A percentile compares a stretch with the other conserved stretches of the same genome.
These are phyloP conservation scores for Metschnikowia matae DNA, from an alignment of 805 yeast genomes.

Conservation along the genomic window DNA sequence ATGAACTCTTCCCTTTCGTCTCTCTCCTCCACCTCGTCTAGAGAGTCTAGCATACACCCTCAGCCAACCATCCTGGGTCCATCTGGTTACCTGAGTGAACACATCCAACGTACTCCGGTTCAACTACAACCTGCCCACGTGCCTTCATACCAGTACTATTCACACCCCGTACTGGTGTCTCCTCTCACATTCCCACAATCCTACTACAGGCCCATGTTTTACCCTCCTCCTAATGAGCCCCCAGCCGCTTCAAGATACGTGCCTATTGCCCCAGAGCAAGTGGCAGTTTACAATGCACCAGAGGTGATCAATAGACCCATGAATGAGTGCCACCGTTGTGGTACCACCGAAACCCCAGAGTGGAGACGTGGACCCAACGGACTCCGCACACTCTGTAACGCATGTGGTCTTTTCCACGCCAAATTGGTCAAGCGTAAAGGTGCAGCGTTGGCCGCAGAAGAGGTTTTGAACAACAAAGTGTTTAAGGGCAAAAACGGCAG, in stretches of 20 bases:
- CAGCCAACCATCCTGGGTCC: not conserved
- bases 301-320: slow-evolving; percentile 20
- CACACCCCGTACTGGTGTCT: slow-evolving; percentile 3
- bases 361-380: slow-evolving; percentile 45
- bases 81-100: not conserved
- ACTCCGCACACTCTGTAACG: slow-evolving; percentile 42
- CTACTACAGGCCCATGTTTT: slow-evolving; percentile 5
- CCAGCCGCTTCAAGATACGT: not conserved
- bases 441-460: slow-evolving; percentile 29
- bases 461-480: slow-evolving; percentile 41
- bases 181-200: slow-evolving; percentile 4
- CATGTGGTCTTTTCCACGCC: slow-evolving; percentile 43
- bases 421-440: slow-evolving; percentile 32
- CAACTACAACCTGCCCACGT: not conserved
- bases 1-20: not conserved
- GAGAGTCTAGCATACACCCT: not conserved
- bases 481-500: slow-evolving; percentile 43
- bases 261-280: slow-evolving; percentile 1
- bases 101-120: not conserved
- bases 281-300: slow-evolving; percentile 8
- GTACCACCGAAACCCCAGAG: slow-evolving; percentile 44
- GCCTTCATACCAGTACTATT: slow-evolving; percentile 6
- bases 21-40: not conserved
- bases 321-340: slow-evolving; percentile 42
- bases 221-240: not conserved